Base-by-base conservation (phyloP, 2,329 filamentous ascomycete genomes). In the Eutypa lata region DNA sequence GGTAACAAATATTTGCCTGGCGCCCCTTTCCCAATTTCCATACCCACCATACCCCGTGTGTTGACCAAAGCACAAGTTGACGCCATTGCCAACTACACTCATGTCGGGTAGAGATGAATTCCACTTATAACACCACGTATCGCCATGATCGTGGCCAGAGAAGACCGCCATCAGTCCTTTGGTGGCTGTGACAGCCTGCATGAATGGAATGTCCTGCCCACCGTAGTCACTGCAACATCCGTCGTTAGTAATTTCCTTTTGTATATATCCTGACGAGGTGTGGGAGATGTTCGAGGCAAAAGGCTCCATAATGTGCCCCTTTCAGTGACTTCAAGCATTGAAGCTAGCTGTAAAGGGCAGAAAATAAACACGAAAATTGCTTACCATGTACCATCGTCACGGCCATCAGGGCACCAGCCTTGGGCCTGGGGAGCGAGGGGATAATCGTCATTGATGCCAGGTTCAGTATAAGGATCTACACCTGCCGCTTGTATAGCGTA, bases 41-140 rank as follows among this genome's bases (percentile, higher is more conserved):
- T 90, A 90, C 0, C 87, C 87, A 0, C 86, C 87, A 51, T 89
- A 89, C 0, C 87, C 87, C 0, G 83, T 79, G 58, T 87, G 86
- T 57, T 87, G 81, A 5, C 84, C 83, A 61, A 86, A 88, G 59
- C 78, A 81, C 10, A 81, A 59, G 44, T 60, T 66, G 10, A 71
- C 45, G 13, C 69, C 74, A 67, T 70, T 78, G 67, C 62, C 68
- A 2, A 65, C 58, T 2, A 70, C 65, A 1, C 60, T 60, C 60
- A 67, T 64, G 5, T 55, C 62, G 8, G 58, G 57, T 1, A 70
- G 61, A 11, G 58, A 33, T 2, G 31, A 50, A 14, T 77, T 67
- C 77, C 76, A 81, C 53, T 71, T 74, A 51, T 72, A 76, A 59
- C 80, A 85, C 81, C 82, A 86, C 2, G 79, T 77, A 54, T 82